Percentiles rank a stretch among this genome's conserved stretches.
phyloP scores from a whole-genome alignment of 2,329 filamentous ascomycete genomes.

The Diaporthe sp. region DNA sequence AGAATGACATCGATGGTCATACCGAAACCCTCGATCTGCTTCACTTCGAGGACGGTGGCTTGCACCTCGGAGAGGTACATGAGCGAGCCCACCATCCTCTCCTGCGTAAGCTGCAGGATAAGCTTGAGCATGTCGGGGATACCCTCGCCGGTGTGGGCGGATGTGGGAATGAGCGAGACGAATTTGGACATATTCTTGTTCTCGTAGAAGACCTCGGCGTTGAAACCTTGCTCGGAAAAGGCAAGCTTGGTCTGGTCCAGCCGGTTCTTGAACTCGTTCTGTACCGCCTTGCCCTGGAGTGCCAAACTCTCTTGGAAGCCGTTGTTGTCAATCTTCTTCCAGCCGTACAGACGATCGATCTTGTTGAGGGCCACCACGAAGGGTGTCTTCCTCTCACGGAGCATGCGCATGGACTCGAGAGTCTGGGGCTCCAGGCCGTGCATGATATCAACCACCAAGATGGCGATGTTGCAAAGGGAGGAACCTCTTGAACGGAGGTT shows the following conservation, averaged over 20 bases:
- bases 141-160: slow-evolving; percentile 98
- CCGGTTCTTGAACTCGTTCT: slow-evolving; percentile 93
- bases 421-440: slow-evolving; percentile 98
- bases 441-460: slow-evolving; percentile 99
- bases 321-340: slow-evolving; percentile 99
- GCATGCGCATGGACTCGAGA: slow-evolving; percentile 94
- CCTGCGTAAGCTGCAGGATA: slow-evolving; percentile 90
- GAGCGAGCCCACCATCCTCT: slow-evolving; percentile 95
- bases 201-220: slow-evolving; percentile 95
- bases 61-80: slow-evolving; percentile 99
- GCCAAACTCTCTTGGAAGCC: slow-evolving; percentile 94
- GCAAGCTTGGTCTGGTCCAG: slow-evolving; percentile 92
- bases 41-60: slow-evolving; percentile 97
- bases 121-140: slow-evolving; percentile 99
- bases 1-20: slow-evolving; percentile 98
- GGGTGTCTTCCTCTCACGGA: slow-evolving; percentile 93
- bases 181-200: slow-evolving; percentile 97
- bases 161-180: slow-evolving; percentile 97
- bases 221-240: slow-evolving; percentile 97
- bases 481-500: slow-evolving; percentile 97
- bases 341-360: slow-evolving; percentile 98
- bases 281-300: slow-evolving; percentile 91
- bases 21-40: slow-evolving; percentile 98
- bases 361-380: slow-evolving; percentile 99
- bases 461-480: slow-evolving; percentile 98